Conservation (phyloP, 257 asterid genomes). For the Solanum piurae region DNA sequence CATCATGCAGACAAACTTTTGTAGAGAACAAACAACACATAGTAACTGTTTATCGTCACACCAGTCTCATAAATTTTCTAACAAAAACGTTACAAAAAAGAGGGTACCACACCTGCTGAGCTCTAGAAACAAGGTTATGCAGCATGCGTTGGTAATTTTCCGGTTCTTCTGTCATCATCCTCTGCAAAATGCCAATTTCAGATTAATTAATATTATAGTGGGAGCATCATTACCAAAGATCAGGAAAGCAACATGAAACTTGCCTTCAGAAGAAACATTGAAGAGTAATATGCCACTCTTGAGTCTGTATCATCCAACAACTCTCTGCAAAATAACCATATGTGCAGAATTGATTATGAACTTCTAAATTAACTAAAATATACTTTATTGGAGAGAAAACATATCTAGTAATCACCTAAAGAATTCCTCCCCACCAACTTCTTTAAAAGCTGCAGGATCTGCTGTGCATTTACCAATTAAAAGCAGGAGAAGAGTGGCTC, state of each 20-base stretch:
- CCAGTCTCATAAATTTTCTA: neutral
- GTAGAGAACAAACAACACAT: neutral
- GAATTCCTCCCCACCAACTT: conserved; percentile 90
- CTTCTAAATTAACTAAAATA: neutral
- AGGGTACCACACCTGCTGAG: conserved; percentile 70
- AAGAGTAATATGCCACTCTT: conserved; percentile 98
- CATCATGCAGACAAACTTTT: neutral
- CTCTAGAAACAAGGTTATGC: conserved; percentile 84
- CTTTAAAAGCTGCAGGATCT: conserved; percentile 79
- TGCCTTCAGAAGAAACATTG: conserved; percentile 97
- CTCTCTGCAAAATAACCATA: conserved; percentile 45
- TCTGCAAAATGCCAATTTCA: conserved; percentile 36
- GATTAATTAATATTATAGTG: conserved; percentile 1
- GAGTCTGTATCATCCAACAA: conserved; percentile 92
- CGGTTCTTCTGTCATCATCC: conserved; percentile 98
- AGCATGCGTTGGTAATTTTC: conserved; percentile 92
- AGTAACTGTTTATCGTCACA: neutral
- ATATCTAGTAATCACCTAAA: conserved; percentile 49
- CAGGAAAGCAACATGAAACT: conserved; percentile 27
- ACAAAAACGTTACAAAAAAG: neutral
- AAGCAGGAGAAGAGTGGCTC: conserved; percentile 96
- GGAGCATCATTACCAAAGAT: neutral
- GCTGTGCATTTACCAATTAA: conserved; percentile 96
- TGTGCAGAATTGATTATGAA: neutral
- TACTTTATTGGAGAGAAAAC: conserved; percentile 1